A percentile compares a stretch with the other conserved stretches of the same genome.
Evolutionary conservation across 169 alveolate species (phyloP).

Genomic region (Plasmodium cynomolgi): DNA sequence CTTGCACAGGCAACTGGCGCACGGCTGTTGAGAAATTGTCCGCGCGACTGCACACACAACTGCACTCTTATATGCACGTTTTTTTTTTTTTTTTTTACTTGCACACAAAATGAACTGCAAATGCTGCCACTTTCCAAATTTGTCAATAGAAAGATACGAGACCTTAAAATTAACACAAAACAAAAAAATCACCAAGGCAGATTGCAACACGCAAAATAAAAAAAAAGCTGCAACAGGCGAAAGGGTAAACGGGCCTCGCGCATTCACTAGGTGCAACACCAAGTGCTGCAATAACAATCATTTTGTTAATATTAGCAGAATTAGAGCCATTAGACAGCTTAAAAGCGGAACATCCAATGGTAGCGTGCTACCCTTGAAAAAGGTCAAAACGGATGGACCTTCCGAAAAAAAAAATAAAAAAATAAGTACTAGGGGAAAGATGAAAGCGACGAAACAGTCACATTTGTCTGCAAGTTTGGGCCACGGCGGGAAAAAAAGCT

Average conservation of each 20-base stretch:
- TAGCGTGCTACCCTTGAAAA: background rate
- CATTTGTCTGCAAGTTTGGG: background rate
- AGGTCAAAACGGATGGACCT: background rate
- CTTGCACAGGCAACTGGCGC: background rate
- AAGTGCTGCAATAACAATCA: background rate
- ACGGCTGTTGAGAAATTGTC: background rate
- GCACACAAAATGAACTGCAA: constrained; percentile 17
- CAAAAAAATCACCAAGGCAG: constrained; percentile 12
- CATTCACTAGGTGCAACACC: background rate
- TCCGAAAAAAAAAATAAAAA: background rate
- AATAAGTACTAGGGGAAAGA: background rate
- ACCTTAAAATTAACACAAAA: constrained; percentile 21
- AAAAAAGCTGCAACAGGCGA: constrained; percentile 15
- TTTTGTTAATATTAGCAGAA: background rate
- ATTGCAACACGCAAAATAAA: background rate
- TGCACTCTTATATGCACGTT: background rate
- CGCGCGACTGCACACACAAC: constrained; percentile 2
- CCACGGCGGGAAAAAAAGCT: background rate
- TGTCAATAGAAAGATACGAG: constrained; percentile 59
- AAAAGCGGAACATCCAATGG: background rate
- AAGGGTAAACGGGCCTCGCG: background rate
- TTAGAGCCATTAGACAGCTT: constrained; percentile 8
- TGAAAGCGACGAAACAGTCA: background rate
- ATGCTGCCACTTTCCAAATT: constrained; percentile 16
- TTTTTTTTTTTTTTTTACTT: background rate